phyloP scores from a whole-genome alignment of 192 early-diverging fungal genomes.

The Coemansia sp. region DNA sequence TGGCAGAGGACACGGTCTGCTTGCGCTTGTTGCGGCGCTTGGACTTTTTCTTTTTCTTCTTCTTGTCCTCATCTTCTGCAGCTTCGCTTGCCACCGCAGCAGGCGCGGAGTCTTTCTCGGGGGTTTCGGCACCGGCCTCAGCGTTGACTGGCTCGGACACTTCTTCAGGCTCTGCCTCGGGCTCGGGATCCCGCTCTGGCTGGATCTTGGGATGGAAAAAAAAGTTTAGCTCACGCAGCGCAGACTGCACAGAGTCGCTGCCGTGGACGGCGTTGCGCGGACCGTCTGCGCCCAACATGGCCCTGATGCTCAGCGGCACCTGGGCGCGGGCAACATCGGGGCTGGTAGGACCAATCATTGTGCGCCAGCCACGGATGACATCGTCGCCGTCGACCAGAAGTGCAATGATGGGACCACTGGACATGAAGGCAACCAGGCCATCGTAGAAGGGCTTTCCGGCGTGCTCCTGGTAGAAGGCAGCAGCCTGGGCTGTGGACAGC shows the following conservation, averaged over 20 bases:
- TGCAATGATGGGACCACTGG: constrained; percentile 55
- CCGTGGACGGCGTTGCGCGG: constrained; percentile 60
- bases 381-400: constrained; percentile 55
- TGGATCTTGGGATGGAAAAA: constrained; percentile 49
- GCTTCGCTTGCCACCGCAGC: constrained; percentile 2
- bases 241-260: constrained; percentile 54
- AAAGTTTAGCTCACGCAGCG: constrained; percentile 45
- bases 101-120: not conserved
- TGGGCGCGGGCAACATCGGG: constrained; percentile 28
- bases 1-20: constrained; percentile 25
- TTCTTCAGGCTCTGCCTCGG: not conserved
- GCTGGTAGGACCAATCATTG: constrained; percentile 57
- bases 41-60: constrained; percentile 50
- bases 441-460: constrained; percentile 42
- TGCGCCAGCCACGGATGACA: constrained; percentile 55
- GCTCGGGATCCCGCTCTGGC: constrained; percentile 8
- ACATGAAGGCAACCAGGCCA: constrained; percentile 45
- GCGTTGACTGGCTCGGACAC: not conserved
- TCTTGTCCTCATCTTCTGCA: constrained; percentile 9
- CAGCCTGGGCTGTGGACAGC: constrained; percentile 43
- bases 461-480: constrained; percentile 52
- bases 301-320: constrained; percentile 53
- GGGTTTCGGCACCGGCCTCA: no score
- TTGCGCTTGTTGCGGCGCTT: constrained; percentile 48
- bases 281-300: constrained; percentile 47